phyloP scores from a whole-genome alignment of 371 early-diverging fungal species.

The Mucor lusitanicus region DNA sequence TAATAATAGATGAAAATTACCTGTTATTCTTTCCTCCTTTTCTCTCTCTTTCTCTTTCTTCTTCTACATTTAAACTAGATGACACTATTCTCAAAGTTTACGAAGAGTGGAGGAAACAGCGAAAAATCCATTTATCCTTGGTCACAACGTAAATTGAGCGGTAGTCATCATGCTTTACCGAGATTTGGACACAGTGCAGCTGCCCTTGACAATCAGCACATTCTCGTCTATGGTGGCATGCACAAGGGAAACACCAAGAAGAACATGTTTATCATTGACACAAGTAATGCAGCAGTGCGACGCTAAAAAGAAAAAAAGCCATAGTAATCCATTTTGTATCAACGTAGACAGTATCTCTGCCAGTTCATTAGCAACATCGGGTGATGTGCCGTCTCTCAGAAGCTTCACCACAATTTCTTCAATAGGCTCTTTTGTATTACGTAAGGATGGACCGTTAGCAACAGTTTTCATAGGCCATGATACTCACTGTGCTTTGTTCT shows the following conservation, averaged over 20 bases:
- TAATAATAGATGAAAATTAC: not conserved
- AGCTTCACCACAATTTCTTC: constrained; percentile 14
- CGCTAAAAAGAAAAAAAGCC: too few species aligned
- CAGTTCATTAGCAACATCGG: constrained; percentile 15
- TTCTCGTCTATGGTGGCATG: constrained; percentile 54
- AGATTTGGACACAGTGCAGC: constrained; percentile 56
- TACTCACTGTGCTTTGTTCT: not conserved
- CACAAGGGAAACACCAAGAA: constrained; percentile 34
- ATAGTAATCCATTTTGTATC: not conserved
- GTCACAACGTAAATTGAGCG: constrained; percentile 29
- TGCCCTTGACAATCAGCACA: constrained; percentile 40
- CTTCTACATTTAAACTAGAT: not conserved
- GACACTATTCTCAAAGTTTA: constrained; percentile 25
- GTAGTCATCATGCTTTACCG: constrained; percentile 31
- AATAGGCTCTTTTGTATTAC: constrained; percentile 23
- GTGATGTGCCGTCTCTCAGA: constrained; percentile 32
- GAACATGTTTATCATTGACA: constrained; percentile 55
- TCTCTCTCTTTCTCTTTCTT: not conserved
- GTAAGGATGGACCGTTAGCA: constrained; percentile 14
- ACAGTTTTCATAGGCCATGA: not conserved
- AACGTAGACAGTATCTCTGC: constrained; percentile 24
- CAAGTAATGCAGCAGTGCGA: too few species aligned
- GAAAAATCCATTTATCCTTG: constrained; percentile 33
- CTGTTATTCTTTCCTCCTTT: not conserved
- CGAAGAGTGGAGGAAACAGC: constrained; percentile 12